Percentiles rank a stretch among this genome's conserved stretches.
Conservation (phyloP, 805 yeast genomes). For the Starmerella stigmatis region DNA sequence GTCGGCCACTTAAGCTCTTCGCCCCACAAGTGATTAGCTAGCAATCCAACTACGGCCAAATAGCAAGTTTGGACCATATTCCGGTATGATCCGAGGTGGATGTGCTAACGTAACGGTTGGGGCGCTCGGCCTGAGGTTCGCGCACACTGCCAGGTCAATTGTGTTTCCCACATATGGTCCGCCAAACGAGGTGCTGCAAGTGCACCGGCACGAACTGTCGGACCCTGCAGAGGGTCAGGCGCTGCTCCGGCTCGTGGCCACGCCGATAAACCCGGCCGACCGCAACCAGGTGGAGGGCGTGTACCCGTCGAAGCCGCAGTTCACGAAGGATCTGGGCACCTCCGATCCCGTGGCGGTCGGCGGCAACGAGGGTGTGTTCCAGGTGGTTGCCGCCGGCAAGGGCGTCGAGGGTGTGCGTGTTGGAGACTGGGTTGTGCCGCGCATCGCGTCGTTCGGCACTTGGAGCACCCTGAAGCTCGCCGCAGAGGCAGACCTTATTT, state of each 20-base stretch:
- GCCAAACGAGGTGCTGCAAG: constrained; percentile 31
- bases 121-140: constrained; percentile 15
- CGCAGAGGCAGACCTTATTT: constrained; percentile 42
- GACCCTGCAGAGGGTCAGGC: constrained; percentile 35
- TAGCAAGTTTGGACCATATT: background rate
- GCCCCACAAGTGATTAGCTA: constrained; percentile 8
- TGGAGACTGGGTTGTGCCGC: constrained; percentile 88
- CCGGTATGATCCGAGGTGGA: constrained; percentile 5
- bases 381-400: constrained; percentile 44
- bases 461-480: constrained; percentile 78
- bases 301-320: constrained; percentile 66
- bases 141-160: constrained; percentile 36
- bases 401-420: constrained; percentile 37
- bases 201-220: constrained; percentile 32
- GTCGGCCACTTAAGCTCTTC: too few relatives aligned
- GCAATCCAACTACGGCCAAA: constrained; percentile 1
- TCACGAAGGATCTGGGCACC: constrained; percentile 38
- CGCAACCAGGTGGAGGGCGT: constrained; percentile 77
- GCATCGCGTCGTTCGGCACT: constrained; percentile 72
- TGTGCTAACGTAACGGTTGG: background rate
- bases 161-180: constrained; percentile 59
- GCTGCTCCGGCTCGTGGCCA: constrained; percentile 59
- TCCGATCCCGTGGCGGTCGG: constrained; percentile 68
- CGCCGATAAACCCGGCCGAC: constrained; percentile 87
- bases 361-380: constrained; percentile 90